These are phyloP conservation scores for Xanthoconium stramineum DNA, from an alignment of 768 basidiomycete species.

Conservation along the genomic window DNA sequence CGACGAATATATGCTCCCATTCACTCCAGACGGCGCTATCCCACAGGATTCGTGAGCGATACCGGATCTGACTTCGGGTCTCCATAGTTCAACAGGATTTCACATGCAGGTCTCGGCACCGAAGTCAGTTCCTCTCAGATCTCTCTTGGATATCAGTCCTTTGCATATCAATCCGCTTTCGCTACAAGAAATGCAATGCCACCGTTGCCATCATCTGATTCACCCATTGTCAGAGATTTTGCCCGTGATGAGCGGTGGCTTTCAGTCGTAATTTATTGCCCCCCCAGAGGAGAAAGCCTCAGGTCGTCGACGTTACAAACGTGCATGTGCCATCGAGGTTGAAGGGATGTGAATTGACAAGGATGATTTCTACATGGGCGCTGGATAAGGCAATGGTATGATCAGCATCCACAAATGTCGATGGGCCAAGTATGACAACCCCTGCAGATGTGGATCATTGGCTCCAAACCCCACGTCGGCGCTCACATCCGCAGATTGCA, in stretches of 20 bases:
- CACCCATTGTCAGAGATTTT: too few species aligned
- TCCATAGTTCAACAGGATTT: too few species aligned
- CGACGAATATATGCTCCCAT: too few species aligned
- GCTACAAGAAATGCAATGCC: too few species aligned
- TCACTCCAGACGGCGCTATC: too few species aligned
- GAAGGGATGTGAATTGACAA: conserved; percentile 6
- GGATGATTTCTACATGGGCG: background rate
- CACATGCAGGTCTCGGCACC: too few species aligned
- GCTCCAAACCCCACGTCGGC: conserved; percentile 1
- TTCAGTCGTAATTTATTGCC: background rate
- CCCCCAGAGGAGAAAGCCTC: background rate
- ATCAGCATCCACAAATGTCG: conserved; percentile 9
- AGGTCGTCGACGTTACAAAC: background rate
- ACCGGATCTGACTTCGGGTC: too few species aligned
- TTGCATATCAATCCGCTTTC: too few species aligned
- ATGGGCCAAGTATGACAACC: background rate
- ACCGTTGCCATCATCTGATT: too few species aligned
- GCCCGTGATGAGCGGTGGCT: background rate
- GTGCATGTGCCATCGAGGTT: background rate
- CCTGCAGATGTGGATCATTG: conserved; percentile 12
- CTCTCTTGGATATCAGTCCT: too few species aligned
- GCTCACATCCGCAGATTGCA: conserved; percentile 12
- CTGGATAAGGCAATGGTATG: background rate
- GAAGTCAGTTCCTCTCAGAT: too few species aligned
- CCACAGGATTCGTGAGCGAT: too few species aligned